A percentile compares a stretch with the other conserved stretches of the same genome.
Evolutionary conservation across 2,329 filamentous ascomycete species (phyloP).

Genomic region (Colletotrichum sp.): DNA sequence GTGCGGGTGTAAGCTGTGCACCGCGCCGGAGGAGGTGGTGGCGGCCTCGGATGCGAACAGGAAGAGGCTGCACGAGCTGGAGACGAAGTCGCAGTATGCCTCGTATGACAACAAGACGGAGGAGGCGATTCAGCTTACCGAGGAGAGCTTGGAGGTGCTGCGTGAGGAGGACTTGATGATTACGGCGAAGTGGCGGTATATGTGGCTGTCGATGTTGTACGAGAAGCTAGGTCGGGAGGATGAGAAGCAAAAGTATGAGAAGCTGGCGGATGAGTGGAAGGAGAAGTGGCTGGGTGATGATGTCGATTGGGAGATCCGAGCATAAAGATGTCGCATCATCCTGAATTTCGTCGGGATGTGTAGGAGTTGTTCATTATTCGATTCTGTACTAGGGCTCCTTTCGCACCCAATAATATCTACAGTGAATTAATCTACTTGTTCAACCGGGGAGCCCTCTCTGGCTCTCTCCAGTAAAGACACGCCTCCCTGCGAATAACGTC

Average conservation of each 20-base stretch:
- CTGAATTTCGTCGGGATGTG: background rate
- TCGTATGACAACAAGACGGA: constrained; percentile 26
- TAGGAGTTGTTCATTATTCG: background rate
- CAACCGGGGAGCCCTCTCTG: constrained; percentile 33
- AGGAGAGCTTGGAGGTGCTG: constrained; percentile 28
- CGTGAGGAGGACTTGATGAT: constrained; percentile 28
- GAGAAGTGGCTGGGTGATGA: background rate
- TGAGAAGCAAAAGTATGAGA: background rate
- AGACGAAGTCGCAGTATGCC: constrained; percentile 26
- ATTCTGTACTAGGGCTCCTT: background rate
- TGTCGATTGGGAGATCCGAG: background rate
- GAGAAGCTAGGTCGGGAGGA: background rate
- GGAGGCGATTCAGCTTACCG: constrained; percentile 27
- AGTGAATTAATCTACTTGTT: constrained; percentile 33
- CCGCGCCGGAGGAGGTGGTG: constrained; percentile 25
- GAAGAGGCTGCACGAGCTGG: constrained; percentile 26
- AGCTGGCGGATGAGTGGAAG: background rate
- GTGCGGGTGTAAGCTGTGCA: constrained; percentile 32
- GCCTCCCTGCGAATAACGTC: constrained; percentile 35
- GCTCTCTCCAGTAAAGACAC: constrained; percentile 40
- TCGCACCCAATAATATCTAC: background rate
- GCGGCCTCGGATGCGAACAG: constrained; percentile 34
- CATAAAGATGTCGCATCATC: background rate
- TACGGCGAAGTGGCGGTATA: constrained; percentile 31
- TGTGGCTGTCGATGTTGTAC: constrained; percentile 26